Evolutionary conservation across 2,329 filamentous ascomycete genomes (phyloP).

Genomic region (Botrytis byssoidea): DNA sequence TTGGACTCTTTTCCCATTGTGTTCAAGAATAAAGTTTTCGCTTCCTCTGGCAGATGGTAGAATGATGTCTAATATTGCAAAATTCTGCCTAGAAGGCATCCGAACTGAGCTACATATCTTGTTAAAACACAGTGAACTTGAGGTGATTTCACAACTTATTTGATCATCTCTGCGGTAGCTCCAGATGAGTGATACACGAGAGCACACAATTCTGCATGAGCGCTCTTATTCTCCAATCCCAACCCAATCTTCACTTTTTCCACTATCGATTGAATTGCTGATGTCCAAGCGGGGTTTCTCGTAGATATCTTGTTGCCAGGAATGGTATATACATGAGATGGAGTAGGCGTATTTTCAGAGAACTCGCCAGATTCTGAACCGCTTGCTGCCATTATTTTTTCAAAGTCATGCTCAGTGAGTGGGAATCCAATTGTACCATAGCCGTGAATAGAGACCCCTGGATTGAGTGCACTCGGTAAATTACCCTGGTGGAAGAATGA

Average conservation of each 20-base stretch:
- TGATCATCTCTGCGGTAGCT: neutral
- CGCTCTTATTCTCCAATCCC: neutral
- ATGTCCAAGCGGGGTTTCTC: neutral
- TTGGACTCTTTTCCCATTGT: neutral
- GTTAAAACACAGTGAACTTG: neutral
- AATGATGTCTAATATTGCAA: slow-evolving; percentile 1
- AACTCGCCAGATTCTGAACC: neutral
- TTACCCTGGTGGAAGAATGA: neutral
- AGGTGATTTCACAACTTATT: neutral
- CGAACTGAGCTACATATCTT: neutral
- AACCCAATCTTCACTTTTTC: neutral
- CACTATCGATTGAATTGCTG: neutral
- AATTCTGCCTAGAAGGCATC: neutral
- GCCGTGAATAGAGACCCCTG: neutral
- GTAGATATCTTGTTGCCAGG: neutral
- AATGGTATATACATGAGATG: neutral
- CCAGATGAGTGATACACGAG: neutral
- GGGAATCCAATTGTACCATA: neutral
- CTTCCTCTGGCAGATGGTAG: neutral
- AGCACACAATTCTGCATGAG: neutral
- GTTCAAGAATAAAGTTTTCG: neutral
- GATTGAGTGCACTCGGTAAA: neutral
- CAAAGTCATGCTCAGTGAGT: neutral
- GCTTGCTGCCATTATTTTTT: neutral
- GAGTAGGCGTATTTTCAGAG: neutral